Percentiles rank a stretch among this genome's conserved stretches.
Conservation (phyloP, 345 rosid species). For the Fremontodendron californicum region DNA sequence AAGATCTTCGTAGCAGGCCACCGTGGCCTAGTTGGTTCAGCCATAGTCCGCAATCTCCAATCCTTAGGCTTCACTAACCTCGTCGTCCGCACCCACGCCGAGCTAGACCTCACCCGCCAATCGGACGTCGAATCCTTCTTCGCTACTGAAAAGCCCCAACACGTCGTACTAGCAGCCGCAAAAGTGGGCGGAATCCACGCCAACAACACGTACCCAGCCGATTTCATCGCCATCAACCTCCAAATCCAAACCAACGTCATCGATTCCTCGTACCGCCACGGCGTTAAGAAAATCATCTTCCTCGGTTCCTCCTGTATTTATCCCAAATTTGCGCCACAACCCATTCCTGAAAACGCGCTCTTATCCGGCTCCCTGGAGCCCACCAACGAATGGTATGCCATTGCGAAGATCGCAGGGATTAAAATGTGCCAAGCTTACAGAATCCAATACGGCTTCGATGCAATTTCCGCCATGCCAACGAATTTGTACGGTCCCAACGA, state of each 20-base stretch:
- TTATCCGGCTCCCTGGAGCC: constrained; percentile 86
- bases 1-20: constrained; percentile 97
- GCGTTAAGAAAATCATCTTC: constrained; percentile 75
- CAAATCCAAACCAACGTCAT: constrained; percentile 93
- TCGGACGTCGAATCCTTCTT: constrained; percentile 75
- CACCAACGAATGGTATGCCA: constrained; percentile 91
- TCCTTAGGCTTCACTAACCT: constrained; percentile 63
- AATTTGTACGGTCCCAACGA: constrained; percentile 87
- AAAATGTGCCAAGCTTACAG: constrained; percentile 95
- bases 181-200: constrained; percentile 98
- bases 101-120: constrained; percentile 86
- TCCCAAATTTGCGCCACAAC: constrained; percentile 93
- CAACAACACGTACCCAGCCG: constrained; percentile 92
- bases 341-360: constrained; percentile 72
- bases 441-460: constrained; percentile 71
- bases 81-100: constrained; percentile 62
- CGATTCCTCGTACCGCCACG: constrained; percentile 62
- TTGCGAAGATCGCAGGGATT: constrained; percentile 90
- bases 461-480: constrained; percentile 92
- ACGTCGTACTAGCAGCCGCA: constrained; percentile 81
- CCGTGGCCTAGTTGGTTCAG: constrained; percentile 87
- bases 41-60: constrained; percentile 71
- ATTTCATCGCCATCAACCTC: constrained; percentile 84
- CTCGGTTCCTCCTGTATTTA: constrained; percentile 93
- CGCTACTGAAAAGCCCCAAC: constrained; percentile 55